Evolutionary conservation across 176 grass and related monocot species (phyloP), one percentile per base, ranked within the genome.

Genomic region (Puya raimondii): DNA sequence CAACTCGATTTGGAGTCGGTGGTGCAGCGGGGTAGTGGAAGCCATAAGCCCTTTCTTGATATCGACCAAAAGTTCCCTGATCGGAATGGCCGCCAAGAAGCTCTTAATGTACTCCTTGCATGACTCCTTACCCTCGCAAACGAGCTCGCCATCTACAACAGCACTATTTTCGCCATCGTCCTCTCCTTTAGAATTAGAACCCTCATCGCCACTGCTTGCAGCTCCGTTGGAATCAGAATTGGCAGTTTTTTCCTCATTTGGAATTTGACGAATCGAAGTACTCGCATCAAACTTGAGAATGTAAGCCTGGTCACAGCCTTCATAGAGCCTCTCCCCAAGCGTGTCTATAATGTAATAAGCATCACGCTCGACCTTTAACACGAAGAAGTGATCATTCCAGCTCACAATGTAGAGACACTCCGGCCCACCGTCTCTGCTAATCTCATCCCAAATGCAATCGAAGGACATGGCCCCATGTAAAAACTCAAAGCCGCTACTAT

Each of bases 41-140:
- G 86, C 75, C 18, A 99, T 74, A 42, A 88, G 74, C 52, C 94
- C 94, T 73, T 99, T 93, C 80, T 88, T 93, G 51, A 99, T 88
- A 71, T 99, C 94, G 11, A 76, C 87, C 77, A 90, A 89, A 53
- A 99, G 74, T 74, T 93, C 94, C 2, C 94, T 83, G 48, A 93
- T 85, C 3, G 94, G 94, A 20, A 99, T 99, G 52, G 94, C 89
- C 0, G 94, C 94, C 78, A 99, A 71, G 72, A 99, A 99, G 65
- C 86, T 92, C 76, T 93, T 93, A 70, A 99, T 99, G 51, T 93
- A 99, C 70, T 93, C 87, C 73, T 90, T 93, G 82, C 94, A 99
- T 1, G 89, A 72, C 22, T 93, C 89, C 72, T 88, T 93, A 9
- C 94, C 94, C 70, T 79, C 88, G 51, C 72, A 78, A 16, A 92